These are phyloP conservation scores for Botrytis paeoniae DNA, from an alignment of 2,329 filamentous ascomycete genomes.

Conservation along the genomic window DNA sequence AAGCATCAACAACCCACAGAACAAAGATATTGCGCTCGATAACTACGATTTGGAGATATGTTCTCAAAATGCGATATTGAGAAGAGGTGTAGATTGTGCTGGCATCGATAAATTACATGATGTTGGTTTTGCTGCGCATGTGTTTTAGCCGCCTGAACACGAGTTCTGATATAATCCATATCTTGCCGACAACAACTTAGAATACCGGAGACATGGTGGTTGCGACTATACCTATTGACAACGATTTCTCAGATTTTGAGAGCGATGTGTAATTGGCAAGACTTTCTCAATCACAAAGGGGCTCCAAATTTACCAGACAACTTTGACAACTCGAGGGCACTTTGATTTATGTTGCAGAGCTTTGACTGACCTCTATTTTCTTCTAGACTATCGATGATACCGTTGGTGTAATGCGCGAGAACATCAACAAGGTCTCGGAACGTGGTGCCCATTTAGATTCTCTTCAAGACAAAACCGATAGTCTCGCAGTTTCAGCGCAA, in stretches of 20 bases:
- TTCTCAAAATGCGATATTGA: background rate
- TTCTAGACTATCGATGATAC: constrained; percentile 94
- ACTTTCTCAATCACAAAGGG: background rate
- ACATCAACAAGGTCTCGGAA: constrained; percentile 94
- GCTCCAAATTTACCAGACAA: background rate
- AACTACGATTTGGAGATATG: background rate
- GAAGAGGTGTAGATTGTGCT: background rate
- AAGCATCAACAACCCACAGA: background rate
- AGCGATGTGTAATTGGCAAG: background rate
- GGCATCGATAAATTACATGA: constrained; percentile 11
- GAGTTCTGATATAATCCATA: background rate
- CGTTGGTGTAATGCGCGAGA: constrained; percentile 91
- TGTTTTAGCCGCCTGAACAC: constrained; percentile 25
- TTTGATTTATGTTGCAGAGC: constrained; percentile 8
- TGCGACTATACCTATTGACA: background rate
- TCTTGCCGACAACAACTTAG: no score
- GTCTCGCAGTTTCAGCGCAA: constrained; percentile 87
- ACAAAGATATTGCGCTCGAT: background rate
- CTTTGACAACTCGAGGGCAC: background rate
- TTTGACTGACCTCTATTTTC: constrained; percentile 26
- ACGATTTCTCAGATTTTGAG: background rate
- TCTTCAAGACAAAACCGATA: constrained; percentile 91
- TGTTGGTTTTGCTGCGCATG: constrained; percentile 22
- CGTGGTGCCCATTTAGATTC: constrained; percentile 86
- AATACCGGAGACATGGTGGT: background rate